Conservation (phyloP, 2,329 filamentous ascomycete species). For the Botrytis sinoallii region DNA sequence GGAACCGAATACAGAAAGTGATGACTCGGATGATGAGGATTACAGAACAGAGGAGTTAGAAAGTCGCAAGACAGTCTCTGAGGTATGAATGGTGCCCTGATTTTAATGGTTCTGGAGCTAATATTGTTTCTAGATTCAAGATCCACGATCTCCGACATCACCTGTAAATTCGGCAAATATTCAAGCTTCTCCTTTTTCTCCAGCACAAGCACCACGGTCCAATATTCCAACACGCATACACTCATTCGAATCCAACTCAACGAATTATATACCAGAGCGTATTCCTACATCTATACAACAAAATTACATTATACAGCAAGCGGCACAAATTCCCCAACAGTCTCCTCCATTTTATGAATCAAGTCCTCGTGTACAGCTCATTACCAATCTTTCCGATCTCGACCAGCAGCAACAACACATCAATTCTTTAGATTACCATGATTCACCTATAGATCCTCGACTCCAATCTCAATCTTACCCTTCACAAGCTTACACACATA, state of each 20-base stretch:
- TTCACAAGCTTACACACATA: not conserved
- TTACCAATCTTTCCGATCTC: not conserved
- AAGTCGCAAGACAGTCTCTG: not conserved
- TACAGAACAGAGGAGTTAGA: not conserved
- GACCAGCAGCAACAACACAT: not conserved
- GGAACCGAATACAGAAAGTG: not conserved
- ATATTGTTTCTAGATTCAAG: not conserved
- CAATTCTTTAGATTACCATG: not conserved
- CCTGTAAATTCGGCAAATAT: not conserved
- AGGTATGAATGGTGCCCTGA: not conserved
- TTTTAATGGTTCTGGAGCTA: not conserved
- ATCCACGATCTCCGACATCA: not conserved
- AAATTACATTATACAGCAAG: not conserved
- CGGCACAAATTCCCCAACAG: not conserved
- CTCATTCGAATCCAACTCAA: not conserved
- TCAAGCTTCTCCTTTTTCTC: not conserved
- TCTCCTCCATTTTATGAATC: not conserved
- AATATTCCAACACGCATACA: not conserved
- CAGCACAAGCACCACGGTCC: not conserved
- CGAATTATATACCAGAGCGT: not conserved
- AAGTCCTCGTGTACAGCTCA: not conserved
- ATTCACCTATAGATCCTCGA: not conserved
- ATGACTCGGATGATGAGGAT: conserved; percentile 2
- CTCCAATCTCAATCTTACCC: not conserved
- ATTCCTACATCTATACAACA: not conserved